Percentiles rank a stretch among this genome's conserved stretches.
Evolutionary conservation across 331 rosid genomes (phyloP).

Genomic region (Malus hybrid): DNA sequence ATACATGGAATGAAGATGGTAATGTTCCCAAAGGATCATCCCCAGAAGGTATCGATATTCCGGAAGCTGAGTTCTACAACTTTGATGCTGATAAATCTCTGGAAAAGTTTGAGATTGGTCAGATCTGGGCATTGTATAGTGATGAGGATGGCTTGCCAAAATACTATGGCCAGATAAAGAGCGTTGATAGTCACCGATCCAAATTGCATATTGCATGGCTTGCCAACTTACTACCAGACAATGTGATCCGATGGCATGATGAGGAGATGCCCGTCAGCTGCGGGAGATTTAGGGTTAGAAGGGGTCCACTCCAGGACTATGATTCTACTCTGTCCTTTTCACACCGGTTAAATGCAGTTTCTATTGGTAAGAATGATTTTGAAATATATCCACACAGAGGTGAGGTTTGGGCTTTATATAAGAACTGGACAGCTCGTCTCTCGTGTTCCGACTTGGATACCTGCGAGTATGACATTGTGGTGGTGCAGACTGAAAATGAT

Average conservation of each 20-base stretch:
- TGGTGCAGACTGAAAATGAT: conserved; percentile 31
- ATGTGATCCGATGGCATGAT: conserved; percentile 40
- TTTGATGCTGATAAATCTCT: conserved; percentile 45
- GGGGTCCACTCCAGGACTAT: conserved; percentile 14
- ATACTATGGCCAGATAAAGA: conserved; percentile 55
- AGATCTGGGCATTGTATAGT: conserved; percentile 83
- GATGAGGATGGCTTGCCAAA: conserved; percentile 80
- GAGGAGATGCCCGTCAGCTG: conserved; percentile 54
- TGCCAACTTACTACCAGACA: conserved; percentile 29
- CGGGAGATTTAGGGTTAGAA: conserved; percentile 44
- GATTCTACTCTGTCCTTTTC: conserved; percentile 33
- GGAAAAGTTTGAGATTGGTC: conserved; percentile 52
- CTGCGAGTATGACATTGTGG: conserved; percentile 61
- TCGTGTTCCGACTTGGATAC: conserved; percentile 39
- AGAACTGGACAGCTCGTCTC: conserved; percentile 55
- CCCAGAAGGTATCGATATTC: conserved; percentile 37
- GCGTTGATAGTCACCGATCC: conserved; percentile 22
- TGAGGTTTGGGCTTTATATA: conserved; percentile 85
- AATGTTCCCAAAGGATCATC: conserved; percentile 10
- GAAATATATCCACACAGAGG: conserved; percentile 55
- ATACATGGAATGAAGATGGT: background rate
- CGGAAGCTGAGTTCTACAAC: conserved; percentile 60
- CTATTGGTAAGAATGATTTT: conserved; percentile 14
- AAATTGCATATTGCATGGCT: conserved; percentile 53
- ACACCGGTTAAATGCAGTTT: conserved; percentile 38